Evolutionary conservation across 1,139 yeast genomes (phyloP).

Genomic region (Suhomyces ambrosiae): DNA sequence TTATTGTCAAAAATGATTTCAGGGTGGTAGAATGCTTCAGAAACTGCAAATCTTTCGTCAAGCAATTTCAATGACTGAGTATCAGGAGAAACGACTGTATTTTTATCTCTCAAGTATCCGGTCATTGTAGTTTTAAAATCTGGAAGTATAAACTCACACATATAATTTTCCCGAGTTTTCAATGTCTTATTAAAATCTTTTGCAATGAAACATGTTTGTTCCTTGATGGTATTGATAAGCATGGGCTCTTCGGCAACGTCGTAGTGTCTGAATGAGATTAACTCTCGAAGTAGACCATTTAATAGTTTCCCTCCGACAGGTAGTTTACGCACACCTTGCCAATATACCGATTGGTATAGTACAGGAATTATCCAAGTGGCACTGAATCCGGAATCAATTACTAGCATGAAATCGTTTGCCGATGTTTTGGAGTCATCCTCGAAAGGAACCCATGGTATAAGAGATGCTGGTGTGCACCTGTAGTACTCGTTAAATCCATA

Average conservation of each 20-base stretch:
- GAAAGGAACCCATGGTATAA: conserved; percentile 66
- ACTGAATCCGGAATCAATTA: conserved; percentile 86
- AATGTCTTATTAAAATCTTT: conserved; percentile 63
- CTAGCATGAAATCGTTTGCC: conserved; percentile 66
- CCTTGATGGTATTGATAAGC: conserved; percentile 83
- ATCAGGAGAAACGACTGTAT: conserved; percentile 35
- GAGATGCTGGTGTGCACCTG: conserved; percentile 62
- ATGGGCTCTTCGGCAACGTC: conserved; percentile 92
- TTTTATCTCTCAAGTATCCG: conserved; percentile 58
- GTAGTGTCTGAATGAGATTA: conserved; percentile 87
- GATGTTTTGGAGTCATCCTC: conserved; percentile 15
- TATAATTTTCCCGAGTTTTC: conserved; percentile 28
- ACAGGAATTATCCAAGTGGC: conserved; percentile 89
- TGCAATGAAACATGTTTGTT: conserved; percentile 75
- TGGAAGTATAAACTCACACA: conserved; percentile 77
- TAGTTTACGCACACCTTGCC: conserved; percentile 74
- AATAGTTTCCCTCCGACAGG: conserved; percentile 85
- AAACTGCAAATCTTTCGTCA: conserved; percentile 86
- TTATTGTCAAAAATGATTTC: conserved; percentile 56
- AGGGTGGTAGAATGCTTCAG: conserved; percentile 87
- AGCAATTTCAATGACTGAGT: conserved; percentile 67
- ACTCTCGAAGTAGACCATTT: conserved; percentile 80
- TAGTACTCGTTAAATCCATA: conserved; percentile 74
- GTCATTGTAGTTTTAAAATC: conserved; percentile 79
- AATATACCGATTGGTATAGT: conserved; percentile 73